phyloP scores from a whole-genome alignment of 192 early-diverging fungal species.

The Spizellomyces sp. region DNA sequence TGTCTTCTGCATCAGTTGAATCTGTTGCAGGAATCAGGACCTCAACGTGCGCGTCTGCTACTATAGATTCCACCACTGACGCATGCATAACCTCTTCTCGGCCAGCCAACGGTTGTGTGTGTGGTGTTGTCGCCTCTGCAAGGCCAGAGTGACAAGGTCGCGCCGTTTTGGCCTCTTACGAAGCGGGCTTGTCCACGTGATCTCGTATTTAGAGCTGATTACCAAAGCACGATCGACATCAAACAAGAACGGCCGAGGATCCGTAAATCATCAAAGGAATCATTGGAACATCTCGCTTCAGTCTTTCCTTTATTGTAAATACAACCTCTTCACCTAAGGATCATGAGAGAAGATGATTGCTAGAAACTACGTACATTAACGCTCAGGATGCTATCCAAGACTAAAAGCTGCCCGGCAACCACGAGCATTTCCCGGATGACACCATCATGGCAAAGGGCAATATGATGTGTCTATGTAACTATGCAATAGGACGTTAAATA shows the following conservation, averaged over 20 bases:
- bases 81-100: background rate
- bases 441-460: constrained; percentile 26
- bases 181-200: no score
- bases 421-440: background rate
- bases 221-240: no score
- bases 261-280: no score
- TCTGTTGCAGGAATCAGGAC: constrained; percentile 28
- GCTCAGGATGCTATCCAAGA: constrained; percentile 16
- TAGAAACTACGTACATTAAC: constrained; percentile 7
- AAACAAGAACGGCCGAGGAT: no score
- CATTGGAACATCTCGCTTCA: no score
- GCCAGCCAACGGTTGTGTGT: no score
- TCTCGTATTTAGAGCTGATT: no score
- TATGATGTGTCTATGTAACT: background rate
- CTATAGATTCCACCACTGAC: constrained; percentile 13
- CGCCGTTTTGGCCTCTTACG: no score
- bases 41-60: constrained; percentile 24
- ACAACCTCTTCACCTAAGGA: constrained; percentile 36
- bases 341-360: constrained; percentile 26
- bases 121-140: no score
- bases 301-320: background rate
- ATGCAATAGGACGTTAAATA: background rate
- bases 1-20: background rate
- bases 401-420: background rate
- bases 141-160: no score